Percentiles rank a stretch among this genome's conserved stretches.
These are phyloP conservation scores for Rhodotorula diobovata DNA, from an alignment of 768 basidiomycete species.

Conservation along the genomic window DNA sequence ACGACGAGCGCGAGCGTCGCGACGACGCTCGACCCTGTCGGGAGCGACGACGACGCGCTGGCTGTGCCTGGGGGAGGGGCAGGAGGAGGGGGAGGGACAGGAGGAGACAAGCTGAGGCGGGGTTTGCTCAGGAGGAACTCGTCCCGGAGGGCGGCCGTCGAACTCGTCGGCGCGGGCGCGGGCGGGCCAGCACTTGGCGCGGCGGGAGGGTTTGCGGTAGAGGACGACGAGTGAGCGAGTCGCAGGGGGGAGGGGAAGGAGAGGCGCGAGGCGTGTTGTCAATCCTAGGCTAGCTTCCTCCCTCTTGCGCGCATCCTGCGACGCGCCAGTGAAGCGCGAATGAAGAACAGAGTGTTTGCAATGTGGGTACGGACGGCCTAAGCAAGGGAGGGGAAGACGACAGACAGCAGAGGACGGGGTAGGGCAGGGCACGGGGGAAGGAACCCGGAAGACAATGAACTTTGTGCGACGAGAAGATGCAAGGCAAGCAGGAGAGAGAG, in stretches of 20 bases:
- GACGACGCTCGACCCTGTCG: not conserved
- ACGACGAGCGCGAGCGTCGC: not conserved
- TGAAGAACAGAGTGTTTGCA: too few species aligned
- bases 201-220: not conserved
- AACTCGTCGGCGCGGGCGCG: not conserved
- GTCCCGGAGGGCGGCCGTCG: not conserved
- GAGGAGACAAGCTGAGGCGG: slow-evolving; percentile 2
- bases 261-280: too few species aligned
- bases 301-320: not conserved
- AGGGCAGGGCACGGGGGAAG: too few species aligned
- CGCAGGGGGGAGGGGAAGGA: too few species aligned
- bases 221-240: not conserved
- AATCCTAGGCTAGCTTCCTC: not conserved
- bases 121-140: slow-evolving; percentile 24
- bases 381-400: not conserved
- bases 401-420: too few species aligned
- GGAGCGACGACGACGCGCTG: not conserved
- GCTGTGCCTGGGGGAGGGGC: not conserved
- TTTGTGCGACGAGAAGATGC: too few species aligned
- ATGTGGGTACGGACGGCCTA: not conserved
- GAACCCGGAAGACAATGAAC: too few species aligned
- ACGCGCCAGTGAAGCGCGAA: too few species aligned
- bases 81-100: not conserved
- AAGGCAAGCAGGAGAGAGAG: not conserved
- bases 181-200: not conserved